A percentile compares a stretch with the other conserved stretches of the same genome.
phyloP scores from a whole-genome alignment of 768 basidiomycete genomes.

The Boletus rubescentipes region DNA sequence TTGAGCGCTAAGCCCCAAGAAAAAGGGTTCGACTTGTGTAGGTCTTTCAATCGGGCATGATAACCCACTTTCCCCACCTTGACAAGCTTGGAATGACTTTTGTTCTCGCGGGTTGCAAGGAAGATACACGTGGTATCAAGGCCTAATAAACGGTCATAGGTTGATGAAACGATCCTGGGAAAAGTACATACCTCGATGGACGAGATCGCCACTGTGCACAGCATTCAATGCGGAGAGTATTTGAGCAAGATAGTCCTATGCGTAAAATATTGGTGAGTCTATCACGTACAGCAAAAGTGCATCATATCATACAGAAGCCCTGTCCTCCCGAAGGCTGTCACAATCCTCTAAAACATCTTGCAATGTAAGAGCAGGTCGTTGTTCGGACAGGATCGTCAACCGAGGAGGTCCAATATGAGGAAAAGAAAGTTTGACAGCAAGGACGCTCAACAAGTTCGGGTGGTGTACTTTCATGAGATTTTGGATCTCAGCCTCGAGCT shows the following conservation, averaged over 20 bases:
- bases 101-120: constrained; percentile 51
- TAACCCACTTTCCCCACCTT: constrained; percentile 77
- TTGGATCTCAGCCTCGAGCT: constrained; percentile 65
- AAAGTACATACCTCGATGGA: constrained; percentile 61
- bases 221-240: constrained; percentile 68
- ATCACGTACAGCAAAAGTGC: not conserved
- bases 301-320: constrained; percentile 53
- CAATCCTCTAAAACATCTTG: constrained; percentile 77
- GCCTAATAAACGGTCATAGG: constrained; percentile 35
- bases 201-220: constrained; percentile 60
- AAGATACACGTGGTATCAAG: constrained; percentile 61
- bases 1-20: constrained; percentile 27
- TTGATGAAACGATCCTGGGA: not conserved
- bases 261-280: not conserved
- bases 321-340: constrained; percentile 68
- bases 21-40: constrained; percentile 85
- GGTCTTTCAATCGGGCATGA: constrained; percentile 68
- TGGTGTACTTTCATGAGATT: constrained; percentile 59
- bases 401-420: constrained; percentile 52
- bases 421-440: constrained; percentile 63
- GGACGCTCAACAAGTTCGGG: constrained; percentile 61
- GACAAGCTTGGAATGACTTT: constrained; percentile 57
- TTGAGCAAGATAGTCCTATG: constrained; percentile 73
- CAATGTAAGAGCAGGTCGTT: constrained; percentile 62
- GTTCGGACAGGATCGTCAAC: constrained; percentile 69